Percentiles rank a stretch among this genome's conserved stretches.
These are phyloP conservation scores for Selaginella tamariscina DNA, from an alignment of 75 land plant species.

Conservation along the genomic window DNA sequence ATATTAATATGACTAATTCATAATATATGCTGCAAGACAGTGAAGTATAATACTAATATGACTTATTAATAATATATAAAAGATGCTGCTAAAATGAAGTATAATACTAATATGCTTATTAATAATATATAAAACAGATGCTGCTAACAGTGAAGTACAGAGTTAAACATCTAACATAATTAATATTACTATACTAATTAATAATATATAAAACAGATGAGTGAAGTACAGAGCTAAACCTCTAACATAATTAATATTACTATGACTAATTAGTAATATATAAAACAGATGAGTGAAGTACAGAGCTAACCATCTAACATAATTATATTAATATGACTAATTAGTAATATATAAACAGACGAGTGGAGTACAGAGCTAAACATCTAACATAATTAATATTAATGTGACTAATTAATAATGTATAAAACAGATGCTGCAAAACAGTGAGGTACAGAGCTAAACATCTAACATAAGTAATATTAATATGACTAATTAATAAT, in stretches of 20 bases:
- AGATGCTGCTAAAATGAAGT: not conserved
- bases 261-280: too few species aligned
- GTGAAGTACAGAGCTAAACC: too few species aligned
- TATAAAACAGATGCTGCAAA: not conserved
- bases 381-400: not conserved
- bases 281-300: too few species aligned
- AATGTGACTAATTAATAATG: not conserved
- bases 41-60: not conserved
- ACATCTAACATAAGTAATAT: slow-evolving; percentile 8
- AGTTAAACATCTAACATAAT: not conserved
- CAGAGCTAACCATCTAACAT: too few species aligned
- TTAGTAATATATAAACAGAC: not conserved
- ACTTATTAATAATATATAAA: not conserved
- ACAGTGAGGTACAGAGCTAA: not conserved
- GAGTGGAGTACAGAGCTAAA: not conserved
- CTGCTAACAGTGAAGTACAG: not conserved
- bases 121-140: slow-evolving; percentile 21
- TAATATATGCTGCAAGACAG: too few species aligned
- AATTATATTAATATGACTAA: not conserved
- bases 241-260: too few species aligned
- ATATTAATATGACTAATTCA: not conserved
- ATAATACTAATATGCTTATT: slow-evolving; percentile 13
- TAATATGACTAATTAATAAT: not conserved
- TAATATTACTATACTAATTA: not conserved
- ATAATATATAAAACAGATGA: too few species aligned